Evolutionary conservation across 2,329 filamentous ascomycete genomes (phyloP), one percentile per base, ranked within the genome.

Genomic region (Xylaria sp.): DNA sequence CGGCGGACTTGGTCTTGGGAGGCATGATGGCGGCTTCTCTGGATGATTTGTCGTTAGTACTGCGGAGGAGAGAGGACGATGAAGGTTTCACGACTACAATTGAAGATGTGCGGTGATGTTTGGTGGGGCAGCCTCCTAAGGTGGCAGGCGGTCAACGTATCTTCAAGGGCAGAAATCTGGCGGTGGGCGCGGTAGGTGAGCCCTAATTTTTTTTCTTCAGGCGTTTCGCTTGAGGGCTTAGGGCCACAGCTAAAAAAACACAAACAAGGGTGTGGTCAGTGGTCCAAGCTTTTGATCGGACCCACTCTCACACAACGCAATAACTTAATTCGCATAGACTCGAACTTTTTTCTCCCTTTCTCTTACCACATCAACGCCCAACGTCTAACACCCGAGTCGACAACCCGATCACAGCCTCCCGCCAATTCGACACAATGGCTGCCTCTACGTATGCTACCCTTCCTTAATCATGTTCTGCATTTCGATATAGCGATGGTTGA

Each of bases 1-100:
- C 89, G 80, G 90, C 86, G 84, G 91, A 91, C 89, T 95, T 94
- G 90, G 96, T 96, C 91, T 97, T 97, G 84, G 94, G 94, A 85
- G 94, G 87, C 95, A 98, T 98, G 83, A 85, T 93, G 88, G 84
- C 79, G 80, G 80, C 74, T 79, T 67, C 70, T 71, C 74, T 75
- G 69, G 71, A 63, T 74, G 75, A 48, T 55, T 60, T 68, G 68
- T 71, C 59, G 64, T 69, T 66, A 50, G 66, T 61, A 48, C 61
- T 63, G 53, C 62, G 68, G 62, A 63, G 32, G 32, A 63, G 44
- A 69, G 71, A 63, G 59, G 68, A 57, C 51, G 18, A 48, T 32
- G 48, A 32, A 68, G 66, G 66, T 71, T 69, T 66, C 48, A 60
- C 55, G 60, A 37, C 55, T n/a, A 55, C 51, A 68, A 73, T 75